These are phyloP conservation scores for Nicotiana sylvestris DNA, from an alignment of 257 asterid genomes.

Conservation along the genomic window DNA sequence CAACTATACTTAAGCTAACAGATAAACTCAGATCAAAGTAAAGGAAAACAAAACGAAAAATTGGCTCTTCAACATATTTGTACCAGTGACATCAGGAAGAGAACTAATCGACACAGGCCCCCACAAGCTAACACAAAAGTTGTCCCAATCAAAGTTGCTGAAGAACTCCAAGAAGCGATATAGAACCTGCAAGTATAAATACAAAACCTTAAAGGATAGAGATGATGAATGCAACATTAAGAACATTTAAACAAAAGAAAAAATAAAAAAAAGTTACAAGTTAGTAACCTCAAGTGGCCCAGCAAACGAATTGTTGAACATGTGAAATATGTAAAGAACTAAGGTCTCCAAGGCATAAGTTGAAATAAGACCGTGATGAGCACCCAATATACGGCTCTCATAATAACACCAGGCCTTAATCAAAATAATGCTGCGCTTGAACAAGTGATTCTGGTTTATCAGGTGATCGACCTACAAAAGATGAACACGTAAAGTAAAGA, in stretches of 20 bases:
- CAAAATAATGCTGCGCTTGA: constrained; percentile 88
- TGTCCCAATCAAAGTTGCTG: constrained; percentile 96
- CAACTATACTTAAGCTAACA: constrained; percentile 11
- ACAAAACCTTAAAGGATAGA: neutral
- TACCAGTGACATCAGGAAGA: constrained; percentile 90
- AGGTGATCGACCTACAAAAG: constrained; percentile 67
- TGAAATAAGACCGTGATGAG: constrained; percentile 94
- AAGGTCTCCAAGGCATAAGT: constrained; percentile 94
- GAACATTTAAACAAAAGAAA: neutral
- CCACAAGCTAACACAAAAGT: constrained; percentile 88
- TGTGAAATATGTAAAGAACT: constrained; percentile 88
- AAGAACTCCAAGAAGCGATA: constrained; percentile 86
- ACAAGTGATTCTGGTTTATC: constrained; percentile 76
- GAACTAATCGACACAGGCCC: constrained; percentile 88
- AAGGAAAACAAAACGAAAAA: neutral
- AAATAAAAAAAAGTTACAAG: neutral
- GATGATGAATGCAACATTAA: neutral
- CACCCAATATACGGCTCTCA: constrained; percentile 94
- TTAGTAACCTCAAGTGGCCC: constrained; percentile 88
- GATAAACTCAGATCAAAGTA: constrained; percentile 3
- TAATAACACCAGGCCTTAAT: constrained; percentile 98
- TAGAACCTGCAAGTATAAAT: constrained; percentile 54
- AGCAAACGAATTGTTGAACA: constrained; percentile 75
- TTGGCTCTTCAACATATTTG: constrained; percentile 2
- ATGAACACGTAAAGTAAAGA: constrained; percentile 12